Evolutionary conservation across 2,329 filamentous ascomycete species (phyloP), one percentile per base, ranked within the genome.

Genomic region (Chaetomium strumarium): DNA sequence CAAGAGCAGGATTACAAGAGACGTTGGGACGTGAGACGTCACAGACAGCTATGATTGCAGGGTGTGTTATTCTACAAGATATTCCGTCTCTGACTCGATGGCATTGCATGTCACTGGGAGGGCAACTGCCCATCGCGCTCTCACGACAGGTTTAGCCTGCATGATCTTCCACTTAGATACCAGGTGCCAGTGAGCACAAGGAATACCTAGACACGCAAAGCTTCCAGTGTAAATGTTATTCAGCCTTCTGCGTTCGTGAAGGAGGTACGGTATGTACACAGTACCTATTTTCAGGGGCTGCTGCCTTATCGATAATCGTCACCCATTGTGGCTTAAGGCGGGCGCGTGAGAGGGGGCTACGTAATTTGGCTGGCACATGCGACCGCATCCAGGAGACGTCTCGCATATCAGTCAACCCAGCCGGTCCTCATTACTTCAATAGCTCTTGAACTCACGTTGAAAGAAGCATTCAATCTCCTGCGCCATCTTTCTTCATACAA

Each of bases 361-460:
- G 60, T 61, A 62, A 62, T 62, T 53, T 55, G 37, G 45, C 43
- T 20, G 50, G 53, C 55, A 57, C 57, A 58, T 60, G 60, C 56
- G 49, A 58, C 58, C 47, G 42, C 47, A 33, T 43, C 48, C 47
- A 52, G 34, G 55, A 39, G 49, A 42, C 52, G 54, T 55, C 51
- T 49, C 33, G 13, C 46, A 10, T n/a, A 6, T 37, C 8, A 8
- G 43, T 5, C 43, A 36, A 19, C n/a, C n/a, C n/a, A n/a, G 39
- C 29, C 10, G 19, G 16, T 34, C 39, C 40, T 44, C 39, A 30
- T 46, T 39, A 10, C 37, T 43, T 41, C 24, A 42, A 29, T 38
- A 46, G 41, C 3, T 16, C 6, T 9, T 43, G 37, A 9, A 20
- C 29, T 12, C 17, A 16, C 19, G 31, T 17, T 5, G 14, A 34